Percentiles rank a stretch among this genome's conserved stretches.
Evolutionary conservation across 2,329 filamentous ascomycete species (phyloP).

Genomic region (Hypocrella siamensis): DNA sequence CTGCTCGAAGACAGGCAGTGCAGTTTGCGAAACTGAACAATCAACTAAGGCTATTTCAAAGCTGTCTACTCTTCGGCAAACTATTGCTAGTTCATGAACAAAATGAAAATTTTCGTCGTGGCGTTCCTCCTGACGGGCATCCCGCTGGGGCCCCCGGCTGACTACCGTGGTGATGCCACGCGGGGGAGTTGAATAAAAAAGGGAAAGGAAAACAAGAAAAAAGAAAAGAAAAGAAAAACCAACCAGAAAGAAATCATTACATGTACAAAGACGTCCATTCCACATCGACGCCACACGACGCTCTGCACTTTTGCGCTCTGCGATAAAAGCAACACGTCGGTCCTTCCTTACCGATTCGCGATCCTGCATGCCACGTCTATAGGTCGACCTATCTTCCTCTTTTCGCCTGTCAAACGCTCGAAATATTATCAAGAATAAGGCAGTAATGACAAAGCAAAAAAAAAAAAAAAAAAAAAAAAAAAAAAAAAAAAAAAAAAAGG

Average conservation of each 20-base stretch:
- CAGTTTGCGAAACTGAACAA: too few species aligned
- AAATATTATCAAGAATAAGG: conserved; percentile 1
- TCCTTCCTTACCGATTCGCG: background rate
- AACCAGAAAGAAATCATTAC: background rate
- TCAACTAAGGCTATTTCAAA: too few species aligned
- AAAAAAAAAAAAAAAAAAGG: conserved; percentile 11
- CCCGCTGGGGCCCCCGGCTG: too few species aligned
- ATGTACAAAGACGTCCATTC: conserved; percentile 14
- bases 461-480: conserved; percentile 1
- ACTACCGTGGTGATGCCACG: too few species aligned
- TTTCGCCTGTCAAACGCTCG: conserved; percentile 11
- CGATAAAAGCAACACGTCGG: background rate
- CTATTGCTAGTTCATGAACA: too few species aligned
- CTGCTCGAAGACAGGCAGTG: too few species aligned
- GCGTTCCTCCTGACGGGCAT: too few species aligned
- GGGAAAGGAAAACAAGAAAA: too few species aligned
- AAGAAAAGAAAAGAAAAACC: background rate
- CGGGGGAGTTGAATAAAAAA: too few species aligned
- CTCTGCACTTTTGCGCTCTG: background rate
- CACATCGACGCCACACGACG: conserved; percentile 1
- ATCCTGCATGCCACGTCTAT: background rate
- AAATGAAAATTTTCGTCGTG: too few species aligned
- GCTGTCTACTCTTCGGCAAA: too few species aligned
- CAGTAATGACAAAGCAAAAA: conserved; percentile 9
- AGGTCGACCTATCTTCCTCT: conserved; percentile 6